A percentile compares a stretch with the other conserved stretches of the same genome.
Evolutionary conservation across 768 basidiomycete species (phyloP).

Genomic region (Suillus weaverae): DNA sequence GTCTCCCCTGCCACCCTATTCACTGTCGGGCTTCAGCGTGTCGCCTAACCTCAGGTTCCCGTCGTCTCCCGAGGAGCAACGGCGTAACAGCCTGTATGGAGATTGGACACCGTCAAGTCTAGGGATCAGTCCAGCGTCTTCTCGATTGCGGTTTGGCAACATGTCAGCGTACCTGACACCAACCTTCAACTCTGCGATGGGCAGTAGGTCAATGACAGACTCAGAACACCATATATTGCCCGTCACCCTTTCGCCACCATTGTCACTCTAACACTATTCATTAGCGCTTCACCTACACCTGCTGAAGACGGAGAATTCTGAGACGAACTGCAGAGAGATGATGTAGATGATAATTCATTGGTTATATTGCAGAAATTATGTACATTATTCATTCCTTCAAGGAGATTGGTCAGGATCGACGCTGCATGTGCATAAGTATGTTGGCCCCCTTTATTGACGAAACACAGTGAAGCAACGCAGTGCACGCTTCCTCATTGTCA

Average conservation of each 20-base stretch:
- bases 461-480: too few species aligned
- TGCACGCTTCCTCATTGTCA: too few species aligned
- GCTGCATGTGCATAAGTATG: constrained; percentile 12
- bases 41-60: not conserved
- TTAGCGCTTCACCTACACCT: not conserved
- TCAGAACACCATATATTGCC: not conserved
- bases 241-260: not conserved
- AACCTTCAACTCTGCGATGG: not conserved
- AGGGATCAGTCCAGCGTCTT: not conserved
- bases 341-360: not conserved
- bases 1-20: not conserved
- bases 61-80: not conserved
- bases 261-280: not conserved
- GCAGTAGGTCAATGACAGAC: not conserved
- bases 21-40: not conserved
- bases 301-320: not conserved
- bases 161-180: not conserved
- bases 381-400: constrained; percentile 27
- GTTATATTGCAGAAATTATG: constrained; percentile 14
- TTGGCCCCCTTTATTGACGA: not conserved
- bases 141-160: not conserved
- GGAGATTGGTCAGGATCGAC: constrained; percentile 6
- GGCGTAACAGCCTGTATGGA: not conserved
- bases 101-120: not conserved
- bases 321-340: not conserved